These are phyloP conservation scores for Acacia concinna DNA, from an alignment of 331 rosid species.

Conservation along the genomic window DNA sequence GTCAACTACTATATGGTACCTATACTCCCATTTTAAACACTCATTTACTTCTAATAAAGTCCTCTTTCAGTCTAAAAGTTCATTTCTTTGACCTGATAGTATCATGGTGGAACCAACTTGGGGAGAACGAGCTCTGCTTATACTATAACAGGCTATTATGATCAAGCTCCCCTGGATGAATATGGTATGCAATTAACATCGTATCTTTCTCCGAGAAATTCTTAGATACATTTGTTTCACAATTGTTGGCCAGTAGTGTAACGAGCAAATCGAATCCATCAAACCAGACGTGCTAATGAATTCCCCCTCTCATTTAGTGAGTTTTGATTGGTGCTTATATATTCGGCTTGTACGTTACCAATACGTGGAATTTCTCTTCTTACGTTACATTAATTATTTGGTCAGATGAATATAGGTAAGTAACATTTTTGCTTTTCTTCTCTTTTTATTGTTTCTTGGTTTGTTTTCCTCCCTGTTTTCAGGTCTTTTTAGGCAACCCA, in stretches of 20 bases:
- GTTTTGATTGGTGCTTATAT: neutral
- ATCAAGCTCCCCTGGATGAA: constrained; percentile 79
- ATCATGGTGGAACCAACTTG: constrained; percentile 83
- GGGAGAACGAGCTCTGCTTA: constrained; percentile 62
- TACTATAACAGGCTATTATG: constrained; percentile 56
- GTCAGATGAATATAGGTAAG: neutral
- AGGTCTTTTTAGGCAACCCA: constrained; percentile 52
- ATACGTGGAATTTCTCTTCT: neutral
- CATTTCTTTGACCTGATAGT: constrained; percentile 33
- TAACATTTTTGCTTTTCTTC: no score
- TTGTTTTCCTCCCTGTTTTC: neutral
- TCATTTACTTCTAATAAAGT: neutral
- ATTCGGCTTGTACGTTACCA: neutral
- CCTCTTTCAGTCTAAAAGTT: neutral
- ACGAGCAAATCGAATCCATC: neutral
- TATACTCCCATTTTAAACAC: neutral
- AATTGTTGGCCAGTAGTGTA: neutral
- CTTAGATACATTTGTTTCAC: neutral
- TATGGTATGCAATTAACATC: constrained; percentile 49
- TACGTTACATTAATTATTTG: neutral
- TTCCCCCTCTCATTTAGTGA: neutral
- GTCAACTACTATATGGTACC: constrained; percentile 71
- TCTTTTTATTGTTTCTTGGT: neutral
- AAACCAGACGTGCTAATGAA: neutral
- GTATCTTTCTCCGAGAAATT: neutral